phyloP scores from a whole-genome alignment of 306 rosid genomes.

The Aeschynomene evenia region DNA sequence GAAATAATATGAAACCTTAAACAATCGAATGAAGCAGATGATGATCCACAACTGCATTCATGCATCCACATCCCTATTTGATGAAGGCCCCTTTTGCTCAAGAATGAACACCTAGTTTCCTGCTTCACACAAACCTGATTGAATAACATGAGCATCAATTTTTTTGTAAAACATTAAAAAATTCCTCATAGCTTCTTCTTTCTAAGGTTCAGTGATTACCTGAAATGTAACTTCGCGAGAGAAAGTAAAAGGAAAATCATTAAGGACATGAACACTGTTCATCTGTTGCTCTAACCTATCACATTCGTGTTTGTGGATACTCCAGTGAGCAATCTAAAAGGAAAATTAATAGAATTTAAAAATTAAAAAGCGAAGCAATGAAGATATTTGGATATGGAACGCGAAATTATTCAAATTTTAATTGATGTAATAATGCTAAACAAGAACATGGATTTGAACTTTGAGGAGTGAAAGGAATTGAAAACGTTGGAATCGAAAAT shows the following conservation, averaged over 20 bases:
- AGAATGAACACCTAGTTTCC: constrained; percentile 76
- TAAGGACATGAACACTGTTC: constrained; percentile 49
- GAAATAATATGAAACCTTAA: constrained; percentile 49
- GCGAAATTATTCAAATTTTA: neutral
- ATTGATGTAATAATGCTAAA: no score
- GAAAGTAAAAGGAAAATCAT: constrained; percentile 84
- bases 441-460: neutral
- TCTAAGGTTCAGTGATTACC: constrained; percentile 38
- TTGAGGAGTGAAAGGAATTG: neutral
- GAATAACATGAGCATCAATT: constrained; percentile 19
- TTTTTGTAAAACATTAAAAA: neutral
- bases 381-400: constrained; percentile 1
- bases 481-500: neutral
- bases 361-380: neutral
- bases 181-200: neutral
- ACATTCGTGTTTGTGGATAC: constrained; percentile 78
- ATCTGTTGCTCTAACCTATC: constrained; percentile 74
- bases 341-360: no score
- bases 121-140: constrained; percentile 62
- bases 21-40: constrained; percentile 46
- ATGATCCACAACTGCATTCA: constrained; percentile 70
- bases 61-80: constrained; percentile 71
- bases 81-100: constrained; percentile 69
- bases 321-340: constrained; percentile 72
- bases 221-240: constrained; percentile 57